Evolutionary conservation across 257 asterid genomes (phyloP).

Genomic region (Gentiana straminea): DNA sequence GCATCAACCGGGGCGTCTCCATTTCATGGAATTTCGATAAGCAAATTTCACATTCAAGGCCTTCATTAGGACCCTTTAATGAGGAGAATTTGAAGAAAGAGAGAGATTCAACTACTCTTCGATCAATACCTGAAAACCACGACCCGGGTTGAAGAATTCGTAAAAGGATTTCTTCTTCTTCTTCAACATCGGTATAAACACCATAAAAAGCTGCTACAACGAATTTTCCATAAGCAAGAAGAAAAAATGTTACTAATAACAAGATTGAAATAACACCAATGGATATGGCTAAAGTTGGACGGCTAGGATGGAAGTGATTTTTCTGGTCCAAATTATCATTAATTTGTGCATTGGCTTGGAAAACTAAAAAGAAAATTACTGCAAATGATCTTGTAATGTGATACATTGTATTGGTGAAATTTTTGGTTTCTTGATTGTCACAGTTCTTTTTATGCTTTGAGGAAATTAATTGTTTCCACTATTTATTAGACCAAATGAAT

Average conservation of each 20-base stretch:
- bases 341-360: no score
- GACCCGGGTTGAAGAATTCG: neutral
- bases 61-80: slow-evolving; percentile 36
- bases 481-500: no score
- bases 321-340: no score
- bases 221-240: slow-evolving; percentile 32
- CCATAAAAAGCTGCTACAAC: neutral
- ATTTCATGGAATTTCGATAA: slow-evolving; percentile 18
- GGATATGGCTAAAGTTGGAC: slow-evolving; percentile 23
- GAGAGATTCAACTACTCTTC: slow-evolving; percentile 26
- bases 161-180: neutral
- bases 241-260: slow-evolving; percentile 26
- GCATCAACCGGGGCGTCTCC: slow-evolving; percentile 32
- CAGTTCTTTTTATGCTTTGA: no score
- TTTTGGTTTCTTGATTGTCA: no score
- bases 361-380: no score
- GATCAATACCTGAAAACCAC: neutral
- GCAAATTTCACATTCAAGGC: slow-evolving; percentile 42
- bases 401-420: no score
- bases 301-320: no score
- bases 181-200: neutral
- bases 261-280: slow-evolving; percentile 22
- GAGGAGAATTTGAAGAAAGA: slow-evolving; percentile 44
- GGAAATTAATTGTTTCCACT: no score
- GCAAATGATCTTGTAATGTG: no score